Percentiles rank a stretch among this genome's conserved stretches.
Conservation (phyloP, 495 filamentous ascomycete genomes). For the Talaromyces adpressus region DNA sequence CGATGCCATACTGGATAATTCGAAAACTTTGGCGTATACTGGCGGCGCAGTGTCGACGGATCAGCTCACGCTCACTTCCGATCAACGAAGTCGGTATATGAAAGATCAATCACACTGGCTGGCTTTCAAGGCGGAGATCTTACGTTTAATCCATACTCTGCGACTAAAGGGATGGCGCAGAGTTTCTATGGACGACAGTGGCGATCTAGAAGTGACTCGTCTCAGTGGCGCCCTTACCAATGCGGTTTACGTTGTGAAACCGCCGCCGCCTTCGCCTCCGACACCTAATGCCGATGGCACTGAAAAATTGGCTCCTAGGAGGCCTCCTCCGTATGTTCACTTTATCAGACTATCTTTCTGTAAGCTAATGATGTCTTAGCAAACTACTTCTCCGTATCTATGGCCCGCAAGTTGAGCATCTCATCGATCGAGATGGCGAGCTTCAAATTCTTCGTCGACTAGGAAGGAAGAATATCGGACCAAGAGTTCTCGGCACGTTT, state of each 20-base stretch:
- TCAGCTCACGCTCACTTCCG: constrained; percentile 23
- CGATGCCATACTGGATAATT: constrained; percentile 78
- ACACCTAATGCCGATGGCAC: constrained; percentile 29
- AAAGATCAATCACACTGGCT: constrained; percentile 66
- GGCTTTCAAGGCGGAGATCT: constrained; percentile 81
- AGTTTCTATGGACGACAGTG: constrained; percentile 63
- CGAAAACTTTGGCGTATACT: constrained; percentile 72
- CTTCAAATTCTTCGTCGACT: constrained; percentile 79
- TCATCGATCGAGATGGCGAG: constrained; percentile 91
- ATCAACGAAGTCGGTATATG: constrained; percentile 19
- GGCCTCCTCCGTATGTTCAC: constrained; percentile 46
- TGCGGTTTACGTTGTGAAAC: constrained; percentile 87
- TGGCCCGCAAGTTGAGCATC: constrained; percentile 88
- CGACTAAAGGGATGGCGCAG: constrained; percentile 83
- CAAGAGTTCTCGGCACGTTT: constrained; percentile 89
- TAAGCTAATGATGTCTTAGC: constrained; percentile 21
- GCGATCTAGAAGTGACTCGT: constrained; percentile 70
- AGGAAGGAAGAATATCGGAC: constrained; percentile 86
- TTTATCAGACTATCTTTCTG: not conserved
- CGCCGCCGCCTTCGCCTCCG: constrained; percentile 52
- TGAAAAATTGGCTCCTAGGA: constrained; percentile 30
- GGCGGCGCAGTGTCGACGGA: constrained; percentile 46
- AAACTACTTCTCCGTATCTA: constrained; percentile 92
- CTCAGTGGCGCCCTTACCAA: constrained; percentile 95
- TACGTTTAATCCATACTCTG: constrained; percentile 83